Conservation (phyloP, 208 protist species). For the Strigomonas oncopelti region DNA sequence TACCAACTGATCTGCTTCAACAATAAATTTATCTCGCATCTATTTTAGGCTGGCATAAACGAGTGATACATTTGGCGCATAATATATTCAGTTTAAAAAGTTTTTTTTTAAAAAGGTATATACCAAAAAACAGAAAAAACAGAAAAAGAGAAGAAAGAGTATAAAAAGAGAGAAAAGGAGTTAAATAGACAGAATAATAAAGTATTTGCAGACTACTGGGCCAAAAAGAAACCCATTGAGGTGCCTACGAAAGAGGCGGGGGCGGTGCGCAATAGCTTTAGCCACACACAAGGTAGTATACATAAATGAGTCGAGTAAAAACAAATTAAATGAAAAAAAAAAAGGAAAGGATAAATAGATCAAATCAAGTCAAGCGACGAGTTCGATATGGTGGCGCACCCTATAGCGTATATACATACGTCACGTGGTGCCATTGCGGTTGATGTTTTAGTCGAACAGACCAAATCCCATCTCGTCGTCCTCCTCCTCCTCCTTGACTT, state of each 20-base stretch:
- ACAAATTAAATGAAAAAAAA: background rate
- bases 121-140: background rate
- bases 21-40: too few relatives aligned
- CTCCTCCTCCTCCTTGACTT: slow-evolving; percentile 50
- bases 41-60: too few relatives aligned
- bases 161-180: background rate
- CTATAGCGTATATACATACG: too few relatives aligned
- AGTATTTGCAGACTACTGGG: too few relatives aligned
- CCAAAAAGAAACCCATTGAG: too few relatives aligned
- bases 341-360: background rate
- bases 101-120: background rate
- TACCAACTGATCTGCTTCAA: too few relatives aligned
- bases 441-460: slow-evolving; percentile 80
- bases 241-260: too few relatives aligned
- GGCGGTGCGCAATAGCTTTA: too few relatives aligned
- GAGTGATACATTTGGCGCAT: too few relatives aligned
- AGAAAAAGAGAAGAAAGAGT: slow-evolving; percentile 4
- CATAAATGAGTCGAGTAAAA: background rate
- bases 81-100: too few relatives aligned
- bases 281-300: background rate
- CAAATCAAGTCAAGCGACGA: background rate
- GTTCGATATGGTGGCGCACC: too few relatives aligned
- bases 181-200: background rate
- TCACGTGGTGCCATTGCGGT: too few relatives aligned
- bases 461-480: slow-evolving; percentile 89